Percentiles rank a stretch among this genome's conserved stretches.
phyloP scores from a whole-genome alignment of 1,284 basidiomycete genomes.

The Cerioporus squamosus region DNA sequence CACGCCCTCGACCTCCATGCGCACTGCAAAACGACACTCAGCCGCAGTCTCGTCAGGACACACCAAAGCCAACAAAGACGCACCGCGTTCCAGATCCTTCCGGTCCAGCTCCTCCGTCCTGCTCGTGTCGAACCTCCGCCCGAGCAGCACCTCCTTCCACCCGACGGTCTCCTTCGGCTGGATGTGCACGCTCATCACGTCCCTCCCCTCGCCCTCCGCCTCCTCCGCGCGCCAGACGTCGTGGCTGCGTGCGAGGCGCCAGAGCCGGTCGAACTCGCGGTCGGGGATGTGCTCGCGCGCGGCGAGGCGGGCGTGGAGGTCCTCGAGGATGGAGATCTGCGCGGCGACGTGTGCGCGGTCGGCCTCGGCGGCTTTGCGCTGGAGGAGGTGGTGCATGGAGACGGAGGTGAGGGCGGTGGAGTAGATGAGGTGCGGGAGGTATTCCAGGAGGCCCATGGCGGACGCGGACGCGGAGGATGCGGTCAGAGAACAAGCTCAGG shows the following conservation, averaged over 20 bases:
- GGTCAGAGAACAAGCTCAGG: too few relatives aligned
- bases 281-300: slow-evolving; percentile 44
- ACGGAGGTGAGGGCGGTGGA: slow-evolving; percentile 64
- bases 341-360: slow-evolving; percentile 54
- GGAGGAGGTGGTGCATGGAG: slow-evolving; percentile 62
- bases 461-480: too few relatives aligned
- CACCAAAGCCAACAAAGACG: not conserved
- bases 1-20: not conserved
- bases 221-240: slow-evolving; percentile 16
- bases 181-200: slow-evolving; percentile 14
- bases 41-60: too few relatives aligned
- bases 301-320: slow-evolving; percentile 51
- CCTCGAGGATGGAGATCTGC: slow-evolving; percentile 62
- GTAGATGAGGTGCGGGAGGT: slow-evolving; percentile 57
- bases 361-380: slow-evolving; percentile 50
- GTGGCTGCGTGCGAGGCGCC: slow-evolving; percentile 21
- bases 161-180: slow-evolving; percentile 29
- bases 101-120: slow-evolving; percentile 35
- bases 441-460: slow-evolving; percentile 23
- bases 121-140: slow-evolving; percentile 22
- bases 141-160: slow-evolving; percentile 40
- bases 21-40: not conserved
- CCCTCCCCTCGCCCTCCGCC: slow-evolving; percentile 5
- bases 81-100: slow-evolving; percentile 36
- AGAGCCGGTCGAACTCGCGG: slow-evolving; percentile 43